Evolutionary conservation across 768 basidiomycete genomes (phyloP).

Genomic region (Chlorophyllum brunneum): DNA sequence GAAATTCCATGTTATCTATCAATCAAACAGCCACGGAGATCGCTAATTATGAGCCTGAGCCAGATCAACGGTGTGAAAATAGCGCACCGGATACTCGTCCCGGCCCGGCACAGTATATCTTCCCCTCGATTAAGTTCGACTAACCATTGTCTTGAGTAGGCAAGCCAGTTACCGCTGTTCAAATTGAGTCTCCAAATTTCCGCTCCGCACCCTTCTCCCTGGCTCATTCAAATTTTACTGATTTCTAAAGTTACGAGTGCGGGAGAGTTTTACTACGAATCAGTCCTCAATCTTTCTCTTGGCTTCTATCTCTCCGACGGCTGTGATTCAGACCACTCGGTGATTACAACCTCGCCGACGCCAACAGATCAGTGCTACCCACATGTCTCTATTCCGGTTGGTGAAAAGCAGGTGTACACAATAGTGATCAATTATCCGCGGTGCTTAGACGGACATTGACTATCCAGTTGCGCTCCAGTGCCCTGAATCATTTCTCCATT

Average conservation of each 20-base stretch:
- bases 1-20: no score
- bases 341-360: background rate
- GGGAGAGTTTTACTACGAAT: background rate
- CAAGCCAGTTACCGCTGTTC: background rate
- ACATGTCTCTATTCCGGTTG: background rate
- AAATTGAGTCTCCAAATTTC: background rate
- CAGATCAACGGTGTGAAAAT: no score
- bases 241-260: background rate
- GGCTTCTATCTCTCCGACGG: background rate
- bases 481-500: no score
- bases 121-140: background rate
- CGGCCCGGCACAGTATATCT: background rate
- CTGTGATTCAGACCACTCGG: background rate
- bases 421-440: no score
- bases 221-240: background rate
- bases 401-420: no score
- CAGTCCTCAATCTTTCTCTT: background rate
- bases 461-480: no score
- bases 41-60: no score
- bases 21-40: no score
- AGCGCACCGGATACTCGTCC: background rate
- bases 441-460: no score
- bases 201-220: background rate
- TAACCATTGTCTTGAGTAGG: background rate
- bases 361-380: background rate